These are phyloP conservation scores for Colletotrichum euphorbiae DNA, from an alignment of 2,329 filamentous ascomycete species.

Conservation along the genomic window DNA sequence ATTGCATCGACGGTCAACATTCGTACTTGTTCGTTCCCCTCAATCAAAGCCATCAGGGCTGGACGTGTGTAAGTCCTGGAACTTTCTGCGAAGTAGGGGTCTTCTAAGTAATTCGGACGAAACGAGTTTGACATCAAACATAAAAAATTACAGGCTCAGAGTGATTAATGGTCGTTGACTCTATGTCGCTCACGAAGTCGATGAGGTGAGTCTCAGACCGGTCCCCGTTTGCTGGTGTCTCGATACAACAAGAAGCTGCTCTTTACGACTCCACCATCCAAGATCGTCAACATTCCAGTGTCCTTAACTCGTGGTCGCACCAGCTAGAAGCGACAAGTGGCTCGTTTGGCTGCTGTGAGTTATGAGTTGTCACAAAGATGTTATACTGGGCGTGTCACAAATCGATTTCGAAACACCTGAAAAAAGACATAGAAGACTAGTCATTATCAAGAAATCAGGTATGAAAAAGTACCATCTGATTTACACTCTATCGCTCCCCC, in stretches of 20 bases:
- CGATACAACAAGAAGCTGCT: not conserved
- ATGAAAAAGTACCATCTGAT: slow-evolving; percentile 61
- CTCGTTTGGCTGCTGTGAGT: not conserved
- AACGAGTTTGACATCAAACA: not conserved
- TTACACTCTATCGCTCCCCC: slow-evolving; percentile 59
- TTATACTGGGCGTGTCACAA: not conserved
- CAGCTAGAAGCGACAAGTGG: too few species aligned
- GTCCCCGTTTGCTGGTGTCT: not conserved
- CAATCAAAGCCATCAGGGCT: not conserved
- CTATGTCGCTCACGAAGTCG: slow-evolving; percentile 1
- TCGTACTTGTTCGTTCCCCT: not conserved
- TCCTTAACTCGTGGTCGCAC: not conserved
- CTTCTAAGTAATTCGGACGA: slow-evolving; percentile 2
- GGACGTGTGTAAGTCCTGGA: slow-evolving; percentile 1
- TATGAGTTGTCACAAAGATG: not conserved
- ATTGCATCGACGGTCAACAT: too few species aligned
- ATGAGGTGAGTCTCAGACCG: not conserved
- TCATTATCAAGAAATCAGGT: slow-evolving; percentile 43
- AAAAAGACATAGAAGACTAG: slow-evolving; percentile 27
- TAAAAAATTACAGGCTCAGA: too few species aligned
- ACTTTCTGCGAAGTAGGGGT: slow-evolving; percentile 16
- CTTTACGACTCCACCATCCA: not conserved
- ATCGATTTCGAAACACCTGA: not conserved
- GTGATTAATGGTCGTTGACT: not conserved
- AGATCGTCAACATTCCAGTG: not conserved